Evolutionary conservation across 2,329 filamentous ascomycete genomes (phyloP).

Genomic region (Thielaviopsis populi): DNA sequence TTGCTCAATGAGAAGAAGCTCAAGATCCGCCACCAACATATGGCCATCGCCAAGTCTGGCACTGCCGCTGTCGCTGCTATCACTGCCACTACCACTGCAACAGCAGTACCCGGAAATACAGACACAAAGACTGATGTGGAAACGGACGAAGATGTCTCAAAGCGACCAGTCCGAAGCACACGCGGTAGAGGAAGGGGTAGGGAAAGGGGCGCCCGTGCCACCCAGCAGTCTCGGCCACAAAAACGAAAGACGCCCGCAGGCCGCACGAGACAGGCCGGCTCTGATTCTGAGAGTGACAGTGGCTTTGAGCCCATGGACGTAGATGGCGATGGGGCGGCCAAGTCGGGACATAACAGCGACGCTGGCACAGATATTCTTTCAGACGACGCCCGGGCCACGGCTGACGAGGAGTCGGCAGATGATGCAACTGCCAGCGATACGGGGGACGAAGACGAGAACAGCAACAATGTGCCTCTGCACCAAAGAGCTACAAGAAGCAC

Average conservation of each 20-base stretch:
- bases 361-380: conserved; percentile 19
- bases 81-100: background rate
- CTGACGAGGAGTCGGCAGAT: conserved; percentile 29
- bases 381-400: conserved; percentile 26
- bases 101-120: background rate
- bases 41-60: conserved; percentile 4
- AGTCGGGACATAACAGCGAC: conserved; percentile 19
- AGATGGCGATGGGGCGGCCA: conserved; percentile 22
- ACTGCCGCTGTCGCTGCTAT: background rate
- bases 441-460: conserved; percentile 29
- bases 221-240: conserved; percentile 27
- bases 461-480: background rate
- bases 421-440: conserved; percentile 27
- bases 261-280: conserved; percentile 29
- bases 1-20: conserved; percentile 67
- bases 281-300: conserved; percentile 18
- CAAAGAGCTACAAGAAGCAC: conserved; percentile 17
- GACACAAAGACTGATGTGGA: background rate
- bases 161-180: background rate
- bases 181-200: conserved; percentile 3
- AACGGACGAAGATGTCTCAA: background rate
- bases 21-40: conserved; percentile 61
- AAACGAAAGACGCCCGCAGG: conserved; percentile 37
- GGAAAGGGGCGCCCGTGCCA: background rate
- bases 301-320: conserved; percentile 38